These are phyloP conservation scores for Cadophora sp. DNA, from an alignment of 2,329 filamentous ascomycete genomes.

Conservation along the genomic window DNA sequence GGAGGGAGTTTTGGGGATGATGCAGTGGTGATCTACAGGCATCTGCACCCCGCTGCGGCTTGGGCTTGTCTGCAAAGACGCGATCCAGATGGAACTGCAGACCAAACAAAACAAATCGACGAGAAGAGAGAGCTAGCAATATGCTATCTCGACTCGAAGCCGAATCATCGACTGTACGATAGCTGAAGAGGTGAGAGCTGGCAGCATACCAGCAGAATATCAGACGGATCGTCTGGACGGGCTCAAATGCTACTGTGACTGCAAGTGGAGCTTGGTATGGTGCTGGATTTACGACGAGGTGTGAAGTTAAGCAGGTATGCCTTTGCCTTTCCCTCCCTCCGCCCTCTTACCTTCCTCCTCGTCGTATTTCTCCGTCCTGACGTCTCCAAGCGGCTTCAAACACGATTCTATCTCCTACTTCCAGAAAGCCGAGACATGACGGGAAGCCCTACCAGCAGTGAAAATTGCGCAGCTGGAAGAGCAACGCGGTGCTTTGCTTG, in stretches of 20 bases:
- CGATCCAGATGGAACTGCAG: neutral
- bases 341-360: no score
- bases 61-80: neutral
- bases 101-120: neutral
- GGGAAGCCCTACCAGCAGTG: neutral
- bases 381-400: no score
- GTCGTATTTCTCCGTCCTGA: no score
- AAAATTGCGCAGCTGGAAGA: neutral
- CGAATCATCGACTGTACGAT: neutral
- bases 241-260: slow-evolving; percentile 60
- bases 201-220: slow-evolving; percentile 45
- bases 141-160: neutral
- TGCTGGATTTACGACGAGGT: slow-evolving; percentile 60
- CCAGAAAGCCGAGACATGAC: neutral
- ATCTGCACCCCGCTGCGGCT: neutral
- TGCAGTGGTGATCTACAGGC: neutral
- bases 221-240: slow-evolving; percentile 59
- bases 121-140: neutral
- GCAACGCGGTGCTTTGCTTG: neutral
- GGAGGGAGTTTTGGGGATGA: slow-evolving; percentile 35
- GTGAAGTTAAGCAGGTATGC: slow-evolving; percentile 58
- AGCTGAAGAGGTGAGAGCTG: neutral
- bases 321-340: slow-evolving; percentile 35
- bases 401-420: no score
- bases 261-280: slow-evolving; percentile 65